Evolutionary conservation across 768 basidiomycete genomes (phyloP), one percentile per base, ranked within the genome.

Genomic region (Auricularia auricula-judae): DNA sequence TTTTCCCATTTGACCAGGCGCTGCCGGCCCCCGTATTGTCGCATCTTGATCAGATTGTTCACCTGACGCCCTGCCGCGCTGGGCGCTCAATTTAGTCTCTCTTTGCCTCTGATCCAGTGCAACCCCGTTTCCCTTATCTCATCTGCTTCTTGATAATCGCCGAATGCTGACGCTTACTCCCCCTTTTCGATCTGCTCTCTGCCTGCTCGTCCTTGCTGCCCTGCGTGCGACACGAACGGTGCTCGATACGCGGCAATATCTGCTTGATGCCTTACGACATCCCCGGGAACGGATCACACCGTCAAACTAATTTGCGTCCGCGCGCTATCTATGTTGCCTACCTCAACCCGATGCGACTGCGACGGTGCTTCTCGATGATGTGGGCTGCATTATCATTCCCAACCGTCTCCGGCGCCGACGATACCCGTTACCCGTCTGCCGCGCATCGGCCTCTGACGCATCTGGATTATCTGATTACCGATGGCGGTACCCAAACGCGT

Each of bases 1-100:
- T 64, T 54, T 53, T 62, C 62, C 60, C 63, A 59, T 44, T 63
- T 51, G 62, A 36, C 44, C 58, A 34, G 60, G 54, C 14, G 47
- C 14, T 18, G 5, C 47, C 47, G 47, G 47, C 21, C 47, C 47
- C 47, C 47, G 47, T 51, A 0, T 51, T 16, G 18, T 16, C 47
- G 21, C 47, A 51, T 51, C 47, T 42, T 42, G 39, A 42, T 42
- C 39, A 42, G 18, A 18, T 11, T 51, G 47, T 18, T 51, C 47
- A 51, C 47, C 47, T 51, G 47, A 51, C 47, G 47, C 47, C 47
- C 47, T 51, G 47, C 14, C 47, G 47, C 47, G 47, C 47, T 18
- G 11, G 47, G 39, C 39, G 39, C 39, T 42, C 39, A 42, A 42
- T 51, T 16, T 21, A 18, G 47, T 51, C 21, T 51, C 21, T 18